Evolutionary conservation across 1,284 basidiomycete species (phyloP), one percentile per base, ranked within the genome.

Genomic region (Gymnopus androsaceus): DNA sequence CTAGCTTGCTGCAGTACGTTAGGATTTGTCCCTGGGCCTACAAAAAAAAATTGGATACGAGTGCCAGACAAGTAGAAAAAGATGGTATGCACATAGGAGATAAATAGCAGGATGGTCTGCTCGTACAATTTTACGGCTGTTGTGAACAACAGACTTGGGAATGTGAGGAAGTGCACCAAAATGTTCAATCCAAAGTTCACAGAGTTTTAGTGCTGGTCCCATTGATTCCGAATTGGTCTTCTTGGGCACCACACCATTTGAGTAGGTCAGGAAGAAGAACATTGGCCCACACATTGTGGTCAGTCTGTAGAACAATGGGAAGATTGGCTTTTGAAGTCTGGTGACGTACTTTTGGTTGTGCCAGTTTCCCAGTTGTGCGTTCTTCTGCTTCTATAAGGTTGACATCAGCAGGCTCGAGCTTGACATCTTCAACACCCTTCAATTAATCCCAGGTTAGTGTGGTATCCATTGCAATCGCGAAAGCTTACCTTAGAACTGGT

Each of bases 101-200:
- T 27, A 11, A 25, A 54, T 28, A 28, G 52, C 52, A 6, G 52
- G 52, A 19, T 54, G 41, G 15, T 47, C 52, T 28, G 9, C 9
- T 3, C 33, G 34, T 37, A 19, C 4, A 4, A 28, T 31, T 6
- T 33, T 33, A 23, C 21, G 28, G 8, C 27, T 28, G n/a, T 51
- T 51, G 5, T 9, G 19, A 8, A 27, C 36, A 15, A 3, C 5
- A 9, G 7, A 9, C 14, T 38, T 31, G 4, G 15, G 28, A 27
- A 14, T 15, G n/a, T 30, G 27, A 31, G 38, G 19, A 30, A 47
- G 28, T 4, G n/a, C 3, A 3, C 19, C 25, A 21, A 44, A 25
- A 27, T 36, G 34, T n/a, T 14, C 17, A 23, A 37, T 45, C 52
- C 52, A 54, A n/a, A 54, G 44, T 12, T 8, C 12, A 2, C 23